These are phyloP conservation scores for Stemphylium vesicarium DNA, from an alignment of 2,329 filamentous ascomycete genomes.

Conservation along the genomic window DNA sequence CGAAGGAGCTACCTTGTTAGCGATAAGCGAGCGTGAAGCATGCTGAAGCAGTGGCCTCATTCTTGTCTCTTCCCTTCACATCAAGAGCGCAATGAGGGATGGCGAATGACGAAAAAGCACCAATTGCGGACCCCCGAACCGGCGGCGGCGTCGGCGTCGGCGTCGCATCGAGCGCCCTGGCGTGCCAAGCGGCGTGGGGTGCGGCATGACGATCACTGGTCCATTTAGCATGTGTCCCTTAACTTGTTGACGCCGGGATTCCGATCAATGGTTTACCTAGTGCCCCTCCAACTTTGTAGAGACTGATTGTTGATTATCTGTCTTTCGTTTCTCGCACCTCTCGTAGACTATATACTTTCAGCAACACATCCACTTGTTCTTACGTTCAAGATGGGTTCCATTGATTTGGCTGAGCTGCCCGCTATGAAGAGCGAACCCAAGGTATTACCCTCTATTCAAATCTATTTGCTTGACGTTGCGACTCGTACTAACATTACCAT, in stretches of 20 bases:
- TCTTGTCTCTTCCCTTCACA: constrained; percentile 36
- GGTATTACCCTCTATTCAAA: constrained; percentile 15
- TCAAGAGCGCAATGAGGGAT: constrained; percentile 21
- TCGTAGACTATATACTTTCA: not conserved
- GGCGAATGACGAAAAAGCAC: constrained; percentile 24
- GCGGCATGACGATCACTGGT: constrained; percentile 24
- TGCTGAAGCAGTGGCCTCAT: constrained; percentile 52
- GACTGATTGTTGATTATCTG: not conserved
- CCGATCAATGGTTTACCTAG: constrained; percentile 23
- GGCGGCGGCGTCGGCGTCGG: not conserved
- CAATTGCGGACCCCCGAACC: constrained; percentile 12
- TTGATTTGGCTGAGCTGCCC: constrained; percentile 48
- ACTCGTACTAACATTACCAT: constrained; percentile 20
- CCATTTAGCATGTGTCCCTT: constrained; percentile 5
- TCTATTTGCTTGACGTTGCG: not conserved
- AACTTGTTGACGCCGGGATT: constrained; percentile 25
- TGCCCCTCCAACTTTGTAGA: constrained; percentile 16
- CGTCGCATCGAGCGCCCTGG: constrained; percentile 28
- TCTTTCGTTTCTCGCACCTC: not conserved
- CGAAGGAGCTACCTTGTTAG: constrained; percentile 21
- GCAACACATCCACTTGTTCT: not conserved
- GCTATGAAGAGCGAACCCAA: constrained; percentile 67
- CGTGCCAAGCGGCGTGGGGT: constrained; percentile 34
- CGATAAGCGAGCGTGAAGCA: constrained; percentile 45
- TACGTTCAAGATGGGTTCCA: constrained; percentile 40